Evolutionary conservation across 352 stramenopile species (phyloP).

Genomic region (Pythium dissotocum): DNA sequence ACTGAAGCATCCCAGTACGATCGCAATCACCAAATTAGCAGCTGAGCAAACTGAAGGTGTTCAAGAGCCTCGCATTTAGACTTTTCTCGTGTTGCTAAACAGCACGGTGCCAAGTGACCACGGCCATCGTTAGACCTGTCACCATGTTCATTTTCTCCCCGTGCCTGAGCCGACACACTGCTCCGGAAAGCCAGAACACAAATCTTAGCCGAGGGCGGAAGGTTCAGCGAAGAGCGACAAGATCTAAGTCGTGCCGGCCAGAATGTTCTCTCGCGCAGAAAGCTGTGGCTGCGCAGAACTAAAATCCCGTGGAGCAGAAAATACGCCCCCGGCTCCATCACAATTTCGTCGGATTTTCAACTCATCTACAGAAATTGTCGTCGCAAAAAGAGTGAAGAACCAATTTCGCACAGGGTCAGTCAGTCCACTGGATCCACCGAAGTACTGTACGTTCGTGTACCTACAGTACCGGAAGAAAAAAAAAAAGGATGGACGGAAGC

Average conservation of each 20-base stretch:
- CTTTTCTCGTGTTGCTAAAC: neutral
- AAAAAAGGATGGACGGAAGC: neutral
- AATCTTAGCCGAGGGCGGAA: slow-evolving; percentile 22
- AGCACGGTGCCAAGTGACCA: neutral
- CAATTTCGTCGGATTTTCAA: neutral
- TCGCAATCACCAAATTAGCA: neutral
- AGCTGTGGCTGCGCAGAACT: neutral
- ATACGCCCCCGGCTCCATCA: neutral
- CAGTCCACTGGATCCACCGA: neutral
- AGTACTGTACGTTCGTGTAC: neutral
- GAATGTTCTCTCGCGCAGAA: slow-evolving; percentile 14
- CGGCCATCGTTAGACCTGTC: neutral
- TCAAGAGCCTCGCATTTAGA: neutral
- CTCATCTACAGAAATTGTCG: neutral
- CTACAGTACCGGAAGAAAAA: neutral
- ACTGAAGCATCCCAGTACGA: neutral
- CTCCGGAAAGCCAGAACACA: slow-evolving; percentile 2
- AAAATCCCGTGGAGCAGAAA: neutral
- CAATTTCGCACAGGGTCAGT: neutral
- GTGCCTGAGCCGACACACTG: neutral
- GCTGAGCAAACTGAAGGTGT: neutral
- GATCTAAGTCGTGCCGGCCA: neutral
- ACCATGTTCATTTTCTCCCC: slow-evolving; percentile 7
- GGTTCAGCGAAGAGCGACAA: slow-evolving; percentile 14
- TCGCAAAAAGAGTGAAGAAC: neutral